These are phyloP conservation scores for Penicillium olsonii DNA, from an alignment of 2,329 filamentous ascomycete species.

Conservation along the genomic window DNA sequence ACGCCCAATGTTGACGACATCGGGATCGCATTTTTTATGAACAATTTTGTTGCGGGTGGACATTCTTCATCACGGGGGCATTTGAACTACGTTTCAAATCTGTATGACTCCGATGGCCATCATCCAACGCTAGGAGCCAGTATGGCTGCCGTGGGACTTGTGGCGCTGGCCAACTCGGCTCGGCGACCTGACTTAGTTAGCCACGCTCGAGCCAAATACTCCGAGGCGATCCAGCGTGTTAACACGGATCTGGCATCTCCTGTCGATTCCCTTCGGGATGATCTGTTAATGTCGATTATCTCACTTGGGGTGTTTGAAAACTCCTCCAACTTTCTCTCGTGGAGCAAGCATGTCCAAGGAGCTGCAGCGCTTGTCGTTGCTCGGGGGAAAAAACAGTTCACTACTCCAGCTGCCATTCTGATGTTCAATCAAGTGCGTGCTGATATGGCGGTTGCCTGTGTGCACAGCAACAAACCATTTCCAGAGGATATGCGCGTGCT, in stretches of 20 bases:
- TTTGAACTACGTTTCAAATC: slow-evolving; percentile 25
- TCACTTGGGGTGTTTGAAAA: slow-evolving; percentile 30
- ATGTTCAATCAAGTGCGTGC: slow-evolving; percentile 31
- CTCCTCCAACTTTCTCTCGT: slow-evolving; percentile 22
- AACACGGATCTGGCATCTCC: slow-evolving; percentile 26
- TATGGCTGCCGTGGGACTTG: slow-evolving; percentile 30
- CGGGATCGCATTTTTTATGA: slow-evolving; percentile 29
- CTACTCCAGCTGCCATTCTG: slow-evolving; percentile 11
- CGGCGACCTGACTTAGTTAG: slow-evolving; percentile 19
- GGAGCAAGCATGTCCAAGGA: slow-evolving; percentile 27
- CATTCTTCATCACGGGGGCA: slow-evolving; percentile 21
- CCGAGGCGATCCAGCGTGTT: slow-evolving; percentile 24
- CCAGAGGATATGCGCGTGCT: slow-evolving; percentile 19
- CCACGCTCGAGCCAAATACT: slow-evolving; percentile 27
- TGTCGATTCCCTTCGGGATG: slow-evolving; percentile 24
- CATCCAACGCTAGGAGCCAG: slow-evolving; percentile 23
- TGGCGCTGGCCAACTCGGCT: slow-evolving; percentile 26
- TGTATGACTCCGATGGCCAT: slow-evolving; percentile 16
- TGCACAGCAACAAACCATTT: slow-evolving; percentile 16
- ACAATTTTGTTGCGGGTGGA: slow-evolving; percentile 20
- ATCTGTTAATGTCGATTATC: slow-evolving; percentile 31
- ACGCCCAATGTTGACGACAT: slow-evolving; percentile 22
- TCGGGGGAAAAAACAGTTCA: slow-evolving; percentile 27
- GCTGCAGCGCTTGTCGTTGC: slow-evolving; percentile 26
- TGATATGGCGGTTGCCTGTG: slow-evolving; percentile 21